Base-by-base conservation (phyloP, 768 basidiomycete species). In the Leccinum barrowsii region DNA sequence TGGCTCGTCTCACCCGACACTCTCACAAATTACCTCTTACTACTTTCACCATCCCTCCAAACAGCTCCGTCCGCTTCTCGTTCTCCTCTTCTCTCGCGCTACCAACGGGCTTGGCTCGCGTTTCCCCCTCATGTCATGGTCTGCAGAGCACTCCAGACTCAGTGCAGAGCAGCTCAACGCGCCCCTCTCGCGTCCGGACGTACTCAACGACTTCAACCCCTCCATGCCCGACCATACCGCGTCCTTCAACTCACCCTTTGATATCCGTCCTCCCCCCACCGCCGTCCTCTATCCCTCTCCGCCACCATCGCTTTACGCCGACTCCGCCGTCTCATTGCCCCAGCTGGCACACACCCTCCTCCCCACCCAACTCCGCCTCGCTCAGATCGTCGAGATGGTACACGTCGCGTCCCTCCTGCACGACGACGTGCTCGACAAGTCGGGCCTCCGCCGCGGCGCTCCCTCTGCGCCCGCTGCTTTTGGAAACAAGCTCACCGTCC, bases 381-480 rank as follows among this genome's bases (percentile, higher is more conserved):
- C 95, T 4, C 94, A 96, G 67, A 95, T 99, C 47, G 87, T 93
- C 54, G 97, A 99, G 72, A 97, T 98, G 94, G 91, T 99, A 50
- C 94, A 98, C 70, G 89, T 98, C 60, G 95, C 97, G 24, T 94
- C 90, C 3, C 80, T 94, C 10, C 78, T 99, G 17, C 96, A 98
- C 71, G 92, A 98, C 78, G 89, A 90, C 66, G 93, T 98, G 54
- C 83, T 89, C 58, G 89, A 92, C 76, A 74, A 75, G 60, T 84
- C 89, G 1, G 78, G 86, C 7, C 82, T 92, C 6, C 86, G 94
- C 6, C 81, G 95, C 0, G 81, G 83, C 12, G 77, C 78, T 4
- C 80, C 86, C 21, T 83, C 84, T 21, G 92, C 92, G 0, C 86
- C 89, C 0, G 80, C 82, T 26, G 82, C 85, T 1, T 93, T 94